Percentiles rank a stretch among this genome's conserved stretches.
Conservation (phyloP, 1,139 yeast species). For the Wickerhamiella pararugosa region DNA sequence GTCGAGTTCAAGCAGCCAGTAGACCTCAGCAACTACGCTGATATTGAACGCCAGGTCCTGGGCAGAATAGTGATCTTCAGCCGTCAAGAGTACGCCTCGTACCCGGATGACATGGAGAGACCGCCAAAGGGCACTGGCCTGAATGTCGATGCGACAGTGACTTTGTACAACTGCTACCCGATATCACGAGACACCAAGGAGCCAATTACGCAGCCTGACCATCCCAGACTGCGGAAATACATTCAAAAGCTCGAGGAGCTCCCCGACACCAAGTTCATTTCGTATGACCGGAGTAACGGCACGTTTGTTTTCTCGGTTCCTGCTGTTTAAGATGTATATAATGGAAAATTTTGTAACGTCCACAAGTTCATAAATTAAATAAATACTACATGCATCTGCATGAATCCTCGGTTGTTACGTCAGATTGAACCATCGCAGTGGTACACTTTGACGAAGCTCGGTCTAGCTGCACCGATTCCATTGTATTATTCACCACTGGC, state of each 20-base stretch:
- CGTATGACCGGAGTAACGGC: conserved; percentile 70
- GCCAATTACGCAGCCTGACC: conserved; percentile 66
- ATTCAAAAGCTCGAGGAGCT: conserved; percentile 48
- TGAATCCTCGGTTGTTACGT: too few species aligned
- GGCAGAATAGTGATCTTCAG: conserved; percentile 52
- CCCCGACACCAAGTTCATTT: conserved; percentile 47
- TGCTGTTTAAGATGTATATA: neutral
- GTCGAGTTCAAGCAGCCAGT: conserved; percentile 69
- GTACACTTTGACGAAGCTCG: too few species aligned
- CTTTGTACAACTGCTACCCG: conserved; percentile 70
- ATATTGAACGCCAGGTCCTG: conserved; percentile 39
- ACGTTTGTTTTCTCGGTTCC: conserved; percentile 58
- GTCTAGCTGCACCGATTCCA: too few species aligned
- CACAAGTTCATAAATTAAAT: too few species aligned
- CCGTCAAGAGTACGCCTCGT: conserved; percentile 48
- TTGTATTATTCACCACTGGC: too few species aligned
- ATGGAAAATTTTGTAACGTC: too few species aligned
- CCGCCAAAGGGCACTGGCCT: conserved; percentile 71
- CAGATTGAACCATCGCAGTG: too few species aligned
- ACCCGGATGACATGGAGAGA: conserved; percentile 50
- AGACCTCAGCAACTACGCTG: conserved; percentile 54
- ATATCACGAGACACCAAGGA: conserved; percentile 53
- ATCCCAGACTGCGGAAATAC: conserved; percentile 55
- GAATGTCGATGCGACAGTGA: conserved; percentile 58
- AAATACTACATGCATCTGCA: too few species aligned